Percentiles rank a stretch among this genome's conserved stretches.
Conservation (phyloP, 345 rosid genomes). For the Eucalyptus albens region DNA sequence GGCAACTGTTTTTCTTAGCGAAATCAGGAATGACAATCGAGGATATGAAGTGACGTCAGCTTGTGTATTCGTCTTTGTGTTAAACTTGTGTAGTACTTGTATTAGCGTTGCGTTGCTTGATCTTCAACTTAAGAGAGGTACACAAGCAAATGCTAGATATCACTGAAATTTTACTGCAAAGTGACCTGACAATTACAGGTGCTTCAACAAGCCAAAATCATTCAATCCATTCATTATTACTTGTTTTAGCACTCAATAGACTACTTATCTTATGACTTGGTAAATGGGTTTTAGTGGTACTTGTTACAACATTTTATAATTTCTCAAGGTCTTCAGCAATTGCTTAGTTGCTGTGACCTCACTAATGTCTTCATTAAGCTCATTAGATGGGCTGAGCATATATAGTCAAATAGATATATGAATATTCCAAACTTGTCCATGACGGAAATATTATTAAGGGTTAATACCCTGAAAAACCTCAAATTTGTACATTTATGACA, state of each 20-base stretch:
- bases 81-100: background rate
- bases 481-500: too few relatives aligned
- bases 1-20: background rate
- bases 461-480: accelerated
- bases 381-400: background rate
- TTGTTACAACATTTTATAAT: background rate
- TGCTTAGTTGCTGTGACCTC: background rate
- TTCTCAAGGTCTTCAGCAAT: background rate
- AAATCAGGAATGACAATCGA: background rate
- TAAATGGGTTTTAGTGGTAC: background rate
- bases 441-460: accelerated
- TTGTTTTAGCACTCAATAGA: background rate
- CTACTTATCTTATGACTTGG: background rate
- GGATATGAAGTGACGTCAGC: background rate
- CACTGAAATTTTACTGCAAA: background rate
- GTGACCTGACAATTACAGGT: background rate
- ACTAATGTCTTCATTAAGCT: background rate
- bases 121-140: background rate
- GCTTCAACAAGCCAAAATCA: background rate
- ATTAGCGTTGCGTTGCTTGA: background rate
- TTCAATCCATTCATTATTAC: background rate
- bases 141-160: background rate
- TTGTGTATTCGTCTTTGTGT: background rate
- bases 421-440: background rate
- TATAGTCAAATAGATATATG: background rate